Evolutionary conservation across 805 yeast genomes (phyloP).

Genomic region (Vanderwaltozyma verrucispora): DNA sequence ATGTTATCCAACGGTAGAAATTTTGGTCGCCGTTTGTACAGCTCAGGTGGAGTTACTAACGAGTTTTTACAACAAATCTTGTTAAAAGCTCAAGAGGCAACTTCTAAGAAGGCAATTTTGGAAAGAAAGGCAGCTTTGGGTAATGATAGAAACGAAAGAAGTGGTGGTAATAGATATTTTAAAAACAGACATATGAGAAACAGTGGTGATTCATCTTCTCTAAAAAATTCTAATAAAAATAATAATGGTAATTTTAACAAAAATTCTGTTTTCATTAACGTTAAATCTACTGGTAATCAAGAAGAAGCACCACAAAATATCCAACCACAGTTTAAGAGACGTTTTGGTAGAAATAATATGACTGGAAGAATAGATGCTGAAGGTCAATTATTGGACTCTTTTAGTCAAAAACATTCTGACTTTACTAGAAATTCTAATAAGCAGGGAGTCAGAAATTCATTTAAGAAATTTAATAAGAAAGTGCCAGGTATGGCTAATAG

Average conservation of each 20-base stretch:
- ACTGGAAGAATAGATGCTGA: not conserved
- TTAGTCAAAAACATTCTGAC: not conserved
- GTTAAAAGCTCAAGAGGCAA: constrained; percentile 25
- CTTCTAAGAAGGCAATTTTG: constrained; percentile 8
- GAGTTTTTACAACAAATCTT: constrained; percentile 24
- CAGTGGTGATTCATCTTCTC: too few species aligned
- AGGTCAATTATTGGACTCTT: not conserved
- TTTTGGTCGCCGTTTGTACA: constrained; percentile 8
- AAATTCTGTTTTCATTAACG: too few species aligned
- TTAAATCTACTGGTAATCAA: too few species aligned
- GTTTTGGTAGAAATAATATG: not conserved
- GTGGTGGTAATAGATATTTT: too few species aligned
- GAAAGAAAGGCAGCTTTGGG: not conserved
- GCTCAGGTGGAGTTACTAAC: constrained; percentile 19
- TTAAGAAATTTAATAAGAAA: not conserved
- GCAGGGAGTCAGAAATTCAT: not conserved
- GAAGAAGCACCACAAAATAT: not conserved
- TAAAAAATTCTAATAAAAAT: too few species aligned
- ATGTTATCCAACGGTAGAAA: not conserved
- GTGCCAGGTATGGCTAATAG: not conserved
- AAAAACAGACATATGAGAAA: too few species aligned
- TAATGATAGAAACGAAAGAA: not conserved
- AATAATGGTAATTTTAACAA: too few species aligned
- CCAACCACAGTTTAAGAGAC: not conserved
- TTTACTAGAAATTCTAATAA: not conserved